Conservation (phyloP, 2,329 filamentous ascomycete genomes). For the Rhynchosporium agropyri region DNA sequence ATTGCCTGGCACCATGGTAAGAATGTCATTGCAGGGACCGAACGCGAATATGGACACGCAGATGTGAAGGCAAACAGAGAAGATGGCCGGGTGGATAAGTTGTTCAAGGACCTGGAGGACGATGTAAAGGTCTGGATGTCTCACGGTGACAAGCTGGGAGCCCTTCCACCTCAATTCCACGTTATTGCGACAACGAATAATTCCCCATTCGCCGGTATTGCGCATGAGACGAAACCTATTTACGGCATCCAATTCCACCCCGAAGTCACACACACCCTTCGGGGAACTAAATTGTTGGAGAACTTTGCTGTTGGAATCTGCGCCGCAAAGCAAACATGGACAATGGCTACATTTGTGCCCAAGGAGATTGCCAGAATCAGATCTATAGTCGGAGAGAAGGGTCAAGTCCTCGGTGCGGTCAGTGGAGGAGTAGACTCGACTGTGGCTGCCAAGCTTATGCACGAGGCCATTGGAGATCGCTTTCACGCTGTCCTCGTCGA, state of each 20-base stretch:
- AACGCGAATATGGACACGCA: conserved; percentile 49
- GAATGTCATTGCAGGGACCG: conserved; percentile 68
- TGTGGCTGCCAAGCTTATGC: conserved; percentile 78
- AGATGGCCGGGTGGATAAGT: conserved; percentile 67
- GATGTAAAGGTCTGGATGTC: conserved; percentile 79
- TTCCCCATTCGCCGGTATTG: conserved; percentile 78
- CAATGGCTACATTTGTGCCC: conserved; percentile 80
- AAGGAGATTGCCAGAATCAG: conserved; percentile 81
- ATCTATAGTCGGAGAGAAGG: conserved; percentile 76
- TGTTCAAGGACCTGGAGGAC: conserved; percentile 77
- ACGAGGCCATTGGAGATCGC: conserved; percentile 80
- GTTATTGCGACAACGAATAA: conserved; percentile 76
- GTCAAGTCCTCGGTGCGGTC: conserved; percentile 78
- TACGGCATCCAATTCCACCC: conserved; percentile 77
- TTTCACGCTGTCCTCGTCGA: conserved; percentile 83
- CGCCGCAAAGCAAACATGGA: conserved; percentile 75
- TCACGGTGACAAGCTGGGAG: conserved; percentile 82
- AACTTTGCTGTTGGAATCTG: conserved; percentile 90
- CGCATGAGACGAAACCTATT: conserved; percentile 68
- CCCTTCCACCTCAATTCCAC: conserved; percentile 72
- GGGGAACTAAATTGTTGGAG: conserved; percentile 69
- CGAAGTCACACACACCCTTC: conserved; percentile 71
- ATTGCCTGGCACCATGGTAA: conserved; percentile 70
- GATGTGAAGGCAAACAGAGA: conserved; percentile 60
- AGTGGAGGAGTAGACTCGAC: conserved; percentile 88